Evolutionary conservation across 2,329 filamentous ascomycete genomes (phyloP).

Genomic region (Epichloe sp.): DNA sequence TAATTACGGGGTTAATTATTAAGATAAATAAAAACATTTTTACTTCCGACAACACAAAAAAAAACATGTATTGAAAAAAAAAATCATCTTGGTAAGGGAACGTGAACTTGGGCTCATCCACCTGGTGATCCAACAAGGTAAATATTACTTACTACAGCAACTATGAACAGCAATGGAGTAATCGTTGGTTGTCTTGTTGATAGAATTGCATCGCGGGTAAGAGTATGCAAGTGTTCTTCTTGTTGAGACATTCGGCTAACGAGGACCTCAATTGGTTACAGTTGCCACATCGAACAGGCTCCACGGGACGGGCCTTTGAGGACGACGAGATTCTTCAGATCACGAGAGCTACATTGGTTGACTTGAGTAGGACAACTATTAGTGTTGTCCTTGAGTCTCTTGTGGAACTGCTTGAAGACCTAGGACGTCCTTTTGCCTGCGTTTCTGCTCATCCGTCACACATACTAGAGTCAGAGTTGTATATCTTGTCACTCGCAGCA

Average conservation of each 20-base stretch:
- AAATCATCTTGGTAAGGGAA: neutral
- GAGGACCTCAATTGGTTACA: neutral
- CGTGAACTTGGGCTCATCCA: neutral
- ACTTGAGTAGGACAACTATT: slow-evolving; percentile 43
- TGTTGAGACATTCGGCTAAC: neutral
- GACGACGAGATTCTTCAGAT: slow-evolving; percentile 49
- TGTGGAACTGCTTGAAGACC: slow-evolving; percentile 43
- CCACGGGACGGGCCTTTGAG: slow-evolving; percentile 9
- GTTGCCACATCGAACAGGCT: slow-evolving; percentile 8
- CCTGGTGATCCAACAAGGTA: neutral
- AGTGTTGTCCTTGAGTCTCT: slow-evolving; percentile 42
- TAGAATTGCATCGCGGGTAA: slow-evolving; percentile 48
- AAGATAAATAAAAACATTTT: no score
- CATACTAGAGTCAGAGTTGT: slow-evolving; percentile 50
- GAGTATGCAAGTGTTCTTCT: slow-evolving; percentile 1
- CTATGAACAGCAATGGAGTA: slow-evolving; percentile 46
- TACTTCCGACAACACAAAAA: no score
- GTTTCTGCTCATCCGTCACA: slow-evolving; percentile 42
- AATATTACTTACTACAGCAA: slow-evolving; percentile 9
- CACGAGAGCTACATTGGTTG: slow-evolving; percentile 47
- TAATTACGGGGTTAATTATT: no score
- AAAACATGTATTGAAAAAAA: no score
- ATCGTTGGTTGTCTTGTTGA: slow-evolving; percentile 50
- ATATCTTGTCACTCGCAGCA: slow-evolving; percentile 48
- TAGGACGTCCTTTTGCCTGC: slow-evolving; percentile 39